Conservation (phyloP, 345 rosid species). For the Syzygium aromaticum region DNA sequence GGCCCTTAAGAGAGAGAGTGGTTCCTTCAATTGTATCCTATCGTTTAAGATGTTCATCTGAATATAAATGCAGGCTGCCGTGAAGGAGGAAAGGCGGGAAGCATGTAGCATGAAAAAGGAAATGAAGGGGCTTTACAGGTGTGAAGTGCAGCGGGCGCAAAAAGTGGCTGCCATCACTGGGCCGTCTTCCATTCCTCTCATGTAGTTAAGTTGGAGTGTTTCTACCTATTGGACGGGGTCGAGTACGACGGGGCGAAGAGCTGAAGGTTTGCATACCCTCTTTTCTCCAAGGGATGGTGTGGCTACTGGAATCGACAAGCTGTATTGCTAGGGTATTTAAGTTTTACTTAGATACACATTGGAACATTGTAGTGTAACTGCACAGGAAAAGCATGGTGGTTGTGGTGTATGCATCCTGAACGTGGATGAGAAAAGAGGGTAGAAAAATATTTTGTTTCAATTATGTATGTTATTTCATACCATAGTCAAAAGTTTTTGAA, state of each 20-base stretch:
- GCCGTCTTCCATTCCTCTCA: conserved; percentile 65
- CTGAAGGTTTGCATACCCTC: neutral
- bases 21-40: neutral
- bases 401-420: neutral
- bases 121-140: conserved; percentile 47
- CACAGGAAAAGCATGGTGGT: neutral
- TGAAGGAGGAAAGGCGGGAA: conserved; percentile 58
- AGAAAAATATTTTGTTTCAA: neutral
- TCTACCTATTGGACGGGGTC: neutral
- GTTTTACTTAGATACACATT: neutral
- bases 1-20: neutral
- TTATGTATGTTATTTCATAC: neutral
- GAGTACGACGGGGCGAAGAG: neutral
- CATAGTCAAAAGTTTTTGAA: neutral
- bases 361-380: neutral
- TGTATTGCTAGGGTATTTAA: neutral
- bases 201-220: conserved; percentile 6
- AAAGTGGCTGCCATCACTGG: conserved; percentile 63
- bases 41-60: neutral
- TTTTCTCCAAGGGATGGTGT: neutral
- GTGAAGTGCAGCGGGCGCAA: conserved; percentile 69
- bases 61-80: conserved; percentile 38
- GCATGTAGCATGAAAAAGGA: conserved; percentile 62
- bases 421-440: neutral
- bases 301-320: neutral